Evolutionary conservation across 2,329 filamentous ascomycete species (phyloP), one percentile per base, ranked within the genome.

Genomic region (Colletotrichum australisinense): DNA sequence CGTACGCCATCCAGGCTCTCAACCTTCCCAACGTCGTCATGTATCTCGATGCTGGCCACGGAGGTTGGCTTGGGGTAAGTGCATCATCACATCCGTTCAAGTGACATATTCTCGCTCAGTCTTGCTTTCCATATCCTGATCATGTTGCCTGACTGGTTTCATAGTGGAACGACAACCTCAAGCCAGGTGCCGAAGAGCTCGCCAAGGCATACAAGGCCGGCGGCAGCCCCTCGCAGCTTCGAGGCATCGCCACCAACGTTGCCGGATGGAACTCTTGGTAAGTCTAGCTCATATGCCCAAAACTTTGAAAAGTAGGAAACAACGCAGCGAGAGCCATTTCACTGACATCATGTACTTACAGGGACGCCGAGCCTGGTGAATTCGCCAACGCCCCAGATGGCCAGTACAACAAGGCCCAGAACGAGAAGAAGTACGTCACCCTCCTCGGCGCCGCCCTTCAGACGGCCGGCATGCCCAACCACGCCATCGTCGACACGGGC

Each of bases 41-140:
- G 88, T 92, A 92, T 79, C 79, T 92, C 24, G 90, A 92, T 76
- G 90, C 89, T 9, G 90, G 89, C 71, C 90, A 92, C 79, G 89
- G 87, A 30, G 90, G 90, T 73, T 92, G 90, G 90, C 85, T 92
- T 56, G 90, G 90, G 42, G 42, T 49, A 49, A n/a, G 42, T n/a
- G 4, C 5, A 42, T 8, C 38, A 49, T 11, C 19, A 9, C 42
- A 19, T 4, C 19, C 6, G 19, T n/a, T 19, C 42, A 9, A 4
- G 42, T 3, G 19, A 49, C 4, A 11, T 49, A 8, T 49, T 22
- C 42, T 22, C 8, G 42, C 19, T 22, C 42, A n/a, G 19, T 11
- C 42, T 49, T 49, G 42, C 42, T 49, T 49, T 9, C 19, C n/a
- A 16, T 22, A 19, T 22, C 42, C 7, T n/a, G 19, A 11, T 9